These are phyloP conservation scores for Raffaelea arxii DNA, from an alignment of 2,329 filamentous ascomycete species.

Conservation along the genomic window DNA sequence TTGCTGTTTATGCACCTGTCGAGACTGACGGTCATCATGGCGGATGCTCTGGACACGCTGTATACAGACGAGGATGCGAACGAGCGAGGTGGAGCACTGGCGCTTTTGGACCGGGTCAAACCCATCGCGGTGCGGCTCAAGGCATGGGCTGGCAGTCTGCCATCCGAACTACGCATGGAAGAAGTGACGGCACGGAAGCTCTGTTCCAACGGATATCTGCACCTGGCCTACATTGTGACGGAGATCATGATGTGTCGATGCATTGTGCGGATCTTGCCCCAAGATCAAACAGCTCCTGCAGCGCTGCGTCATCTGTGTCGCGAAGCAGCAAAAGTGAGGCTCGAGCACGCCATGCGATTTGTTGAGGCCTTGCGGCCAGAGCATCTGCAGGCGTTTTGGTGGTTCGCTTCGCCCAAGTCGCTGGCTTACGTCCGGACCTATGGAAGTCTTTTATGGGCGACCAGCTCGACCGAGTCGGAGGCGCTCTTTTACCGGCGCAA, in stretches of 20 bases:
- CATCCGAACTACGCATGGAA: conserved; percentile 15
- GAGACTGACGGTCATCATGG: conserved; percentile 38
- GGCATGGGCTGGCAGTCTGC: conserved; percentile 15
- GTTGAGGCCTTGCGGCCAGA: conserved; percentile 32
- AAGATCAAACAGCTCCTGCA: background rate
- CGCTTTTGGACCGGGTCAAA: conserved; percentile 16
- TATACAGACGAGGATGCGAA: conserved; percentile 27
- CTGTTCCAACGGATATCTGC: conserved; percentile 31
- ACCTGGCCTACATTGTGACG: conserved; percentile 40
- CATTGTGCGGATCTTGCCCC: conserved; percentile 32
- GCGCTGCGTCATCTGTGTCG: conserved; percentile 22
- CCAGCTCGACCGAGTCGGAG: conserved; percentile 25
- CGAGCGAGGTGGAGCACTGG: background rate
- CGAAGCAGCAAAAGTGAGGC: conserved; percentile 27
- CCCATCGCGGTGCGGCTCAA: conserved; percentile 17
- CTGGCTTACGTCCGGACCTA: conserved; percentile 32
- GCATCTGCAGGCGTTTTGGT: conserved; percentile 36
- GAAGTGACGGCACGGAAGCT: conserved; percentile 16
- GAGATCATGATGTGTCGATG: conserved; percentile 41
- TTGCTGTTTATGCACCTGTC: conserved; percentile 41
- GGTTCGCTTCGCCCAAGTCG: conserved; percentile 32
- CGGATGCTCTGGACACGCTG: conserved; percentile 38
- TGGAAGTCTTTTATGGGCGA: conserved; percentile 30
- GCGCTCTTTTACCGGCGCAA: conserved; percentile 28
- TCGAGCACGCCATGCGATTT: conserved; percentile 29